A percentile compares a stretch with the other conserved stretches of the same genome.
Conservation (phyloP, 108 stramenopile genomes). For the Skeletonema costatum region DNA sequence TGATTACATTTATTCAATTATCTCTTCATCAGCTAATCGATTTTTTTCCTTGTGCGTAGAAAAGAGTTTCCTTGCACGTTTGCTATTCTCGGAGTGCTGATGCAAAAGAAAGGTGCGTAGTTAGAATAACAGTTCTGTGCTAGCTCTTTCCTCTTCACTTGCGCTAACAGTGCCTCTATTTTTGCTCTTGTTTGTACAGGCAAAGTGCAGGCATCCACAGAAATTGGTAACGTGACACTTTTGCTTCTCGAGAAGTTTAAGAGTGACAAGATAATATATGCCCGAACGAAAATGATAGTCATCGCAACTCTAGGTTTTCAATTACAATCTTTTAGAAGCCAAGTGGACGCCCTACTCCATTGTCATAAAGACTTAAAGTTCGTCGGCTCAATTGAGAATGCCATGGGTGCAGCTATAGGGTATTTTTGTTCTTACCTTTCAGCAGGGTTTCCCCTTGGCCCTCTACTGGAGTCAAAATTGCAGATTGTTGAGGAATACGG, state of each 20-base stretch:
- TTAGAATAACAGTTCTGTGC: background rate
- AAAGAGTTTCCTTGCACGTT: constrained; percentile 25
- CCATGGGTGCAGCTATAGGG: constrained; percentile 14
- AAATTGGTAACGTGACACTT: constrained; percentile 8
- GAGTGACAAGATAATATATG: constrained; percentile 10
- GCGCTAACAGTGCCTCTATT: background rate
- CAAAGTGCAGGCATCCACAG: constrained; percentile 21
- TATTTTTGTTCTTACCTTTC: background rate
- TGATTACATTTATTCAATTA: no score
- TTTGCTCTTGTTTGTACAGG: background rate
- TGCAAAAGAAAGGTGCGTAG: constrained; percentile 7
- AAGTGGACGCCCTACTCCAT: constrained; percentile 12
- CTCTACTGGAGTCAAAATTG: constrained; percentile 29
- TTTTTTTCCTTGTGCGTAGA: no score
- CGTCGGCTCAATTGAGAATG: constrained; percentile 18
- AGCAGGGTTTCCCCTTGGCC: constrained; percentile 19
- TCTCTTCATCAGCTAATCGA: no score
- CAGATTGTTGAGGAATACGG: constrained; percentile 23
- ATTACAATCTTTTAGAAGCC: constrained; percentile 8
- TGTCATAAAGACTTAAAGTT: background rate
- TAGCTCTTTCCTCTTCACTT: background rate
- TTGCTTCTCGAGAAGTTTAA: background rate
- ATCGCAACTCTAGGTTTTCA: background rate
- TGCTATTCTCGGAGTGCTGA: constrained; percentile 2
- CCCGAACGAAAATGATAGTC: constrained; percentile 4